phyloP scores from a whole-genome alignment of 768 basidiomycete genomes.

The Xerocomus brunneocitrinus region DNA sequence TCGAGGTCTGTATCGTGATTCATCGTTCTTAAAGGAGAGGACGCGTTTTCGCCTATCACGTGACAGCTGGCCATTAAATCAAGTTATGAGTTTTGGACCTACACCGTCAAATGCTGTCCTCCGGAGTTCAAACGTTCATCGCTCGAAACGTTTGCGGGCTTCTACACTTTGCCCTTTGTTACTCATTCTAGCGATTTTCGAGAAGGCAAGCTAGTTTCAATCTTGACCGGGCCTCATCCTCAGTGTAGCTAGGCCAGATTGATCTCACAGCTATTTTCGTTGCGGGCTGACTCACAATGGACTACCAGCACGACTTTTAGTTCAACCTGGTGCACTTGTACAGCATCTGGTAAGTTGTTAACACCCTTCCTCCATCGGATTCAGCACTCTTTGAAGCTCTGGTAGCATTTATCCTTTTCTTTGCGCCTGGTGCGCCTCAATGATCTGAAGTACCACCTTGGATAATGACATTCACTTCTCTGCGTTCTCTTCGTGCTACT shows the following conservation, averaged over 20 bases:
- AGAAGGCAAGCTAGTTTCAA: background rate
- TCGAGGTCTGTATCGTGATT: constrained; percentile 17
- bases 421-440: constrained; percentile 30
- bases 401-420: constrained; percentile 9
- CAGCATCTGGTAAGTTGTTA: constrained; percentile 2
- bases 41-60: background rate
- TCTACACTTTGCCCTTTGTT: background rate
- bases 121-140: background rate
- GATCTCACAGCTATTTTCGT: background rate
- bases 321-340: background rate
- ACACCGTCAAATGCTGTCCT: background rate
- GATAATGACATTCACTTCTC: constrained; percentile 19
- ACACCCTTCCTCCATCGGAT: background rate
- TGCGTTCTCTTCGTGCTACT: constrained; percentile 6
- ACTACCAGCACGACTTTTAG: background rate
- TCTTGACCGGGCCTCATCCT: background rate
- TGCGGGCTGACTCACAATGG: constrained; percentile 12
- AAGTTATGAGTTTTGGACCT: too few relatives aligned
- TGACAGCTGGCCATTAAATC: background rate
- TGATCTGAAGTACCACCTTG: constrained; percentile 13
- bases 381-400: constrained; percentile 9
- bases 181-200: background rate
- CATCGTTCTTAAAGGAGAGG: constrained; percentile 1
- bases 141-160: background rate
- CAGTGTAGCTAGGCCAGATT: background rate